Evolutionary conservation across 1,139 yeast species (phyloP), one percentile per base, ranked within the genome.

Genomic region (Candida tetrigidarum): DNA sequence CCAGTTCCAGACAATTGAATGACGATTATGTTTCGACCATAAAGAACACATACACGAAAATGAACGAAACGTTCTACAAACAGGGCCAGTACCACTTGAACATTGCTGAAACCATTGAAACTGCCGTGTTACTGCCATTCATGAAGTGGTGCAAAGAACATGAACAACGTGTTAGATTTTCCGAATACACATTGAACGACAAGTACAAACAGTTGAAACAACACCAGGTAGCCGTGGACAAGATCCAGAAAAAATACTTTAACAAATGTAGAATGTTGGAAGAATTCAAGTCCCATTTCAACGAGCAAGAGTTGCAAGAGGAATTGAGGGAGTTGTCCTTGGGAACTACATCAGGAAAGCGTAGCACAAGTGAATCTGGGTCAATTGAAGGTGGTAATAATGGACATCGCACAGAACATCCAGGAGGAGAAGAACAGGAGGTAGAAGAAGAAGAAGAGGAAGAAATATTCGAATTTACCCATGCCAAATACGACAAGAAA

Each of bases 81-180:
- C 92, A 88, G 62, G 96, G 96, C 4, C 71, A 69, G 29, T 78
- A 78, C 40, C 96, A 89, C 63, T 51, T 82, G 41, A 78, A 78
- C 45, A 79, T 89, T 26, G 89, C 93, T 2, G 73, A 78, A 5
- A 81, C 80, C 50, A 83, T 90, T 48, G 77, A 80, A 45, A 56
- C 69, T 2, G 67, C 81, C 66, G 95, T 89, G 1, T 60, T 87
- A 40, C 74, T 73, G 19, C 96, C 96, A 1, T 90, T 90, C 58
- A 67, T 80, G 16, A 79, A 79, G 54, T 90, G 96, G 96, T 76
- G 92, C 42, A 72, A 70, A 29, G 93, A 86, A 45, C 96, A 90
- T 62, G 78, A 76, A 45, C 80, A 81, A 56, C 69, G 96, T 40
- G 78, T 90, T 1, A 83, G 78, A 35, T 83, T 78, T 57, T 83